Percentiles rank a stretch among this genome's conserved stretches.
phyloP scores from a whole-genome alignment of 2,329 filamentous ascomycete genomes.

The Diaporthe citri region DNA sequence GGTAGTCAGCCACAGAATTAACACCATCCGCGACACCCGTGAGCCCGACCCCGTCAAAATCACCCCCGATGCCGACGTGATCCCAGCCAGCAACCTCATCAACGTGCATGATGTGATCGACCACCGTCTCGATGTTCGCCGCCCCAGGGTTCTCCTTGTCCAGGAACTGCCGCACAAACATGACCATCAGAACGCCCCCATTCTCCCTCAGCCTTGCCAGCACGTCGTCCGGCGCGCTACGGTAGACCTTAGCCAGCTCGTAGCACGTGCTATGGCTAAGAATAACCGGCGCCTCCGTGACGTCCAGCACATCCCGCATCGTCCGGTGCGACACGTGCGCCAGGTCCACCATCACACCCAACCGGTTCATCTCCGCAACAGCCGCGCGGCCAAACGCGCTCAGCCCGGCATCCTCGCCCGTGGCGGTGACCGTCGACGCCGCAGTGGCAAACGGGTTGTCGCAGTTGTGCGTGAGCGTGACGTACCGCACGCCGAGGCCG shows the following conservation, averaged over 20 bases:
- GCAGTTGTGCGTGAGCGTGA: conserved; percentile 40
- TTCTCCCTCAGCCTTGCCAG: conserved; percentile 33
- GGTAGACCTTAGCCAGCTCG: conserved; percentile 42
- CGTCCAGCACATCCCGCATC: conserved; percentile 40
- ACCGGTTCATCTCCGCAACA: conserved; percentile 48
- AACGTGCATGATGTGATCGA: conserved; percentile 73
- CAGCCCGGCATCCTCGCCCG: conserved; percentile 40
- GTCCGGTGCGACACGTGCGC: conserved; percentile 41
- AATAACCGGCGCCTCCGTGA: conserved; percentile 41
- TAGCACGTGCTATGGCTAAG: conserved; percentile 41
- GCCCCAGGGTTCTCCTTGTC: conserved; percentile 60
- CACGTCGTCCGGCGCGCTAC: conserved; percentile 51
- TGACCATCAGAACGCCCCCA: conserved; percentile 38
- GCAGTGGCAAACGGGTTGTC: conserved; percentile 29
- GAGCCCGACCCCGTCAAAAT: conserved; percentile 68
- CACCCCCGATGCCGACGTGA: conserved; percentile 75
- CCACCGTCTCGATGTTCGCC: conserved; percentile 70
- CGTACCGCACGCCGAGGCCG: conserved; percentile 45
- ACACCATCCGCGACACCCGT: conserved; percentile 65
- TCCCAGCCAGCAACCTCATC: conserved; percentile 73
- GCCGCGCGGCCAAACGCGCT: conserved; percentile 42
- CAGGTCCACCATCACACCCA: conserved; percentile 46
- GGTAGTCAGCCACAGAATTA: conserved; percentile 75
- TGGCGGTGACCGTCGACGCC: conserved; percentile 14
- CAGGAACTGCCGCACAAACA: conserved; percentile 43